Evolutionary conservation across 495 filamentous ascomycete species (phyloP).

Genomic region (Letharia columbiana): DNA sequence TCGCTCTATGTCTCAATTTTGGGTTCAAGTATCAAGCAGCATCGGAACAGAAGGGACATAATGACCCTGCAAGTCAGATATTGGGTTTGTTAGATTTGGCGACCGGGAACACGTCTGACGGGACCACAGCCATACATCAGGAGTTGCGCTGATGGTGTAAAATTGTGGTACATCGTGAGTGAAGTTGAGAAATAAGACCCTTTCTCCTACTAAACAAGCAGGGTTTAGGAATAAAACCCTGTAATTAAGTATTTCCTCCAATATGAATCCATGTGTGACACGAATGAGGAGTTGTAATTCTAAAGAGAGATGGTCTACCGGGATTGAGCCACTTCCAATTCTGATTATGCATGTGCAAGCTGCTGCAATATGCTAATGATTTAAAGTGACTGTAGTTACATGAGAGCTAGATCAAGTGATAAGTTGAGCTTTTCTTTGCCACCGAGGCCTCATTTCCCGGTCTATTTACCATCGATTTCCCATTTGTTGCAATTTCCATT

Average conservation of each 20-base stretch:
- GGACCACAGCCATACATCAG: neutral
- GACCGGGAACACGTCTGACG: neutral
- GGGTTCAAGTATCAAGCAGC: constrained; percentile 48
- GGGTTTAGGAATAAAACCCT: neutral
- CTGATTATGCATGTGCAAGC: too few species aligned
- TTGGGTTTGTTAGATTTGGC: neutral
- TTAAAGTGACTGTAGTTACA: neutral
- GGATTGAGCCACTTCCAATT: neutral
- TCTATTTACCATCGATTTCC: neutral
- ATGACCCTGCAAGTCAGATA: neutral
- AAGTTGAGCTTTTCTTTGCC: neutral
- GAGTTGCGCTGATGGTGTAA: neutral
- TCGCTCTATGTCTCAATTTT: constrained; percentile 82
- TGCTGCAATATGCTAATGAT: too few species aligned
- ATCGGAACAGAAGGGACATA: neutral
- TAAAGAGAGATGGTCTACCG: neutral
- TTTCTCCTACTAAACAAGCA: neutral
- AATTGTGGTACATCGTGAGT: neutral
- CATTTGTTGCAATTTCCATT: neutral
- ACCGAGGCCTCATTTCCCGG: neutral
- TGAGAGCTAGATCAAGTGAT: neutral
- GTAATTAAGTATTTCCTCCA: neutral
- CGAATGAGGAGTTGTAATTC: neutral
- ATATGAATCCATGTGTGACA: neutral
- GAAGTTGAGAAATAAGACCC: neutral